These are phyloP conservation scores for Anaeramoeba ignava DNA, from an alignment of 78 protist species.

Conservation along the genomic window DNA sequence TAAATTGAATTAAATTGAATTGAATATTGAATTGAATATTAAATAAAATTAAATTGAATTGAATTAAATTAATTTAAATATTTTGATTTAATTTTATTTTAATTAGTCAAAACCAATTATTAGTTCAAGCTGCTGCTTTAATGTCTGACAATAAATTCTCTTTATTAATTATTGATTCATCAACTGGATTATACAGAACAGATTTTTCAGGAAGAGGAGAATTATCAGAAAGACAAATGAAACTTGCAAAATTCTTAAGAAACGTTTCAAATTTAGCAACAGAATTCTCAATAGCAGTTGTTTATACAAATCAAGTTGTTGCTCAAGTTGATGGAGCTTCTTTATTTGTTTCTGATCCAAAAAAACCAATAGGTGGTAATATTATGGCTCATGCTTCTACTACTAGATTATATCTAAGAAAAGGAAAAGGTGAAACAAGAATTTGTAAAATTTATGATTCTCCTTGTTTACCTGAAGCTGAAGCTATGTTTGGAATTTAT, in stretches of 20 bases:
- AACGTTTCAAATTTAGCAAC: conserved; percentile 80
- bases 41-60: no score
- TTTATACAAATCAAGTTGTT: no score
- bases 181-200: conserved; percentile 79
- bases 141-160: conserved; percentile 51
- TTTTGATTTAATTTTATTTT: no score
- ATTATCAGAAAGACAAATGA: conserved; percentile 86
- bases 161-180: conserved; percentile 86
- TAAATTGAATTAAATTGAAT: no score
- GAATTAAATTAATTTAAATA: no score
- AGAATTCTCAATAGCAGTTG: no score
- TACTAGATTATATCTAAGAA: conserved; percentile 47
- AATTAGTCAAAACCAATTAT: no score
- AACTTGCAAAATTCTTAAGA: conserved; percentile 85
- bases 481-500: conserved; percentile 17
- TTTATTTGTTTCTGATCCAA: conserved; percentile 39
- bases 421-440: conserved; percentile 26
- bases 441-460: conserved; percentile 20
- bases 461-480: conserved; percentile 26
- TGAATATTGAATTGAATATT: no score
- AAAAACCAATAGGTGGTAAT: conserved; percentile 23
- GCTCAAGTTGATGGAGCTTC: conserved; percentile 72
- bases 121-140: no score
- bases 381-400: conserved; percentile 99
- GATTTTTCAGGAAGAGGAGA: conserved; percentile 94